Base-by-base conservation (phyloP, 192 early-diverging fungal species). In the Coemansia sp. region DNA sequence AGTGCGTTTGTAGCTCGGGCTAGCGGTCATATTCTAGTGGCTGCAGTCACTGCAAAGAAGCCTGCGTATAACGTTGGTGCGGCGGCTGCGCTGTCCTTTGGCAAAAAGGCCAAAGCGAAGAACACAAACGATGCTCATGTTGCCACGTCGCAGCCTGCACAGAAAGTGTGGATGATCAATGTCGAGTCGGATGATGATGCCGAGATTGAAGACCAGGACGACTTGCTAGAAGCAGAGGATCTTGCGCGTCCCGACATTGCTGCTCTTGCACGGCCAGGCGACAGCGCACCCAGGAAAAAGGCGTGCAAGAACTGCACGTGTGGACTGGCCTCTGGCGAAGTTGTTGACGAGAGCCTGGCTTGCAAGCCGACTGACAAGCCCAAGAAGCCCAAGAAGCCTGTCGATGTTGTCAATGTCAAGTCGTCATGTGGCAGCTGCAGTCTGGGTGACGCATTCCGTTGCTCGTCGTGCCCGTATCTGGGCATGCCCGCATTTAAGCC, bases 271-370 rank as follows among this genome's bases (percentile, higher is more conserved):
- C 84, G 88, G 24, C 90, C 91, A 5, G 88, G 87, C 47, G 89
- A 90, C 50, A 89, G 86, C 75, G 84, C 83, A 73, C 81, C 89
- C 28, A 90, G 90, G 68, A 80, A 87, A 62, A 97, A 95, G 82
- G 92, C 95, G 17, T 98, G 97, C 85, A 98, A 98, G 83, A 94
- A 96, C 81, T 98, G 97, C 73, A 87, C 87, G 8, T 98, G 97
- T 68, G 95, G 97, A 6, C 86, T 88, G 46, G 93, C 93, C 11
- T 89, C 93, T 25, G 84, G 88, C 47, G 84, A 83, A 42, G 92
- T 90, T 49, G 77, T 74, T 7, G 86, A 84, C 26, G 79, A 76
- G 37, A 63, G 67, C 18, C 49, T 21, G 20, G 73, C 57, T 18
- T 67, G 68, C 56, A 62, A 73, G 49, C 71, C 73, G 9, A 48